Conservation (phyloP, 164 flowering plant genomes). For the Saururus chinensis region DNA sequence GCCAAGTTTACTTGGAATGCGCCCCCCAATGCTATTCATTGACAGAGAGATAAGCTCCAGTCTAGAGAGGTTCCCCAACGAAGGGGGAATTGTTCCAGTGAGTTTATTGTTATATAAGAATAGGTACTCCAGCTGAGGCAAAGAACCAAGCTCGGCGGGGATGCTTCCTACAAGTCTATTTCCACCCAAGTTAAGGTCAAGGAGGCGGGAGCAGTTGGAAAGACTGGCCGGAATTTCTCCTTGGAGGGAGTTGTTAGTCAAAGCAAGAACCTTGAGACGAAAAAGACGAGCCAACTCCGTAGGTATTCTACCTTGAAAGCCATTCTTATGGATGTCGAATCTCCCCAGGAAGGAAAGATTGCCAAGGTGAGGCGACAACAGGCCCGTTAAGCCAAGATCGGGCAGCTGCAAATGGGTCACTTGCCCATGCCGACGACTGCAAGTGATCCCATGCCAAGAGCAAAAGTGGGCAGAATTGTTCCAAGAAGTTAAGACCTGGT, state of each 20-base stretch:
- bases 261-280: conserved; percentile 19
- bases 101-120: conserved; percentile 18
- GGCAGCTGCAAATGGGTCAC: conserved; percentile 22
- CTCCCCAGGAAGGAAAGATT: conserved; percentile 32
- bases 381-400: conserved; percentile 14
- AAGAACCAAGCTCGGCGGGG: conserved; percentile 19
- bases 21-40: conserved; percentile 22
- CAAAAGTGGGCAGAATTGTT: conserved; percentile 13
- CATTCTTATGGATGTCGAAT: conserved; percentile 28
- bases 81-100: conserved; percentile 29
- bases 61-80: conserved; percentile 25
- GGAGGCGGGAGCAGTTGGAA: conserved; percentile 12
- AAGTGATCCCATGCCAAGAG: conserved; percentile 10
- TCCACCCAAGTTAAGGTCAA: conserved; percentile 16
- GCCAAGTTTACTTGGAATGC: conserved; percentile 21
- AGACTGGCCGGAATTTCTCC: conserved; percentile 27
- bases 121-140: conserved; percentile 20
- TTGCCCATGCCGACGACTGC: conserved; percentile 14
- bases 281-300: conserved; percentile 17
- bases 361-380: conserved; percentile 27
- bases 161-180: conserved; percentile 28
- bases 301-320: conserved; percentile 23
- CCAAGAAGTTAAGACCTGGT: conserved; percentile 11
- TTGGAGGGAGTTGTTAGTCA: conserved; percentile 21
- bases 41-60: conserved; percentile 12